Conservation (phyloP, 495 filamentous ascomycete species). For the Sordaria brevicollis region DNA sequence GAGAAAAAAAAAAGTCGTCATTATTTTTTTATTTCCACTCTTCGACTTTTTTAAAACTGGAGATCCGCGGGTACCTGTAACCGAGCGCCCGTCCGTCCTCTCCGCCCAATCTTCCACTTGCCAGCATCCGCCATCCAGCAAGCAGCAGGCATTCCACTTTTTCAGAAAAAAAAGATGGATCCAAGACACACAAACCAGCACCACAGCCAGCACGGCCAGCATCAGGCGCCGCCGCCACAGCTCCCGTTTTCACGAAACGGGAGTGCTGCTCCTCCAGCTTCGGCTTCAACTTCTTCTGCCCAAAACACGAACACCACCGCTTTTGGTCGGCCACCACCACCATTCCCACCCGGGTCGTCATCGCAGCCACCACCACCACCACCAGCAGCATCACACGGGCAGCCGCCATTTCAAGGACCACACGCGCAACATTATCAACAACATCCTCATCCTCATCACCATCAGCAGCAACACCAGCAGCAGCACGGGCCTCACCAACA, state of each 20-base stretch:
- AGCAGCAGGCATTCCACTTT: background rate
- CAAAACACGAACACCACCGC: conserved; percentile 11
- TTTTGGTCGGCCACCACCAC: conserved; percentile 22
- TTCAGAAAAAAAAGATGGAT: conserved; percentile 22
- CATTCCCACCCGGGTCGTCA: conserved; percentile 19
- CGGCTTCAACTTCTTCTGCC: too few species aligned
- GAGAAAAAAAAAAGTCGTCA: conserved; percentile 13
- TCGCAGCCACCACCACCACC: background rate
- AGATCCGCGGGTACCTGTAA: background rate
- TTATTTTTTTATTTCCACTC: conserved; percentile 1
- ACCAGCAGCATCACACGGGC: conserved; percentile 15
- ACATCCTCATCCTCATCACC: conserved; percentile 17
- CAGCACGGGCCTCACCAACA: conserved; percentile 21
- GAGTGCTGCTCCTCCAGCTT: conserved; percentile 14
- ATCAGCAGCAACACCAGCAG: conserved; percentile 8
- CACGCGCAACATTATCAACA: background rate
- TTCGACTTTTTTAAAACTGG: conserved; percentile 1
- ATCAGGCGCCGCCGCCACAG: conserved; percentile 17
- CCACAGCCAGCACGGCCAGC: too few species aligned
- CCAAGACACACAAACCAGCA: too few species aligned
- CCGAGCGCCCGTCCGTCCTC: background rate
- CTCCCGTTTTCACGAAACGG: conserved; percentile 30
- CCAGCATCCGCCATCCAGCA: too few species aligned
- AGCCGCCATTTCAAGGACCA: conserved; percentile 23
- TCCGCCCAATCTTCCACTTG: background rate